Evolutionary conservation across 2,329 filamentous ascomycete species (phyloP), one percentile per base, ranked within the genome.

Genomic region (Metarhizium brunneum): DNA sequence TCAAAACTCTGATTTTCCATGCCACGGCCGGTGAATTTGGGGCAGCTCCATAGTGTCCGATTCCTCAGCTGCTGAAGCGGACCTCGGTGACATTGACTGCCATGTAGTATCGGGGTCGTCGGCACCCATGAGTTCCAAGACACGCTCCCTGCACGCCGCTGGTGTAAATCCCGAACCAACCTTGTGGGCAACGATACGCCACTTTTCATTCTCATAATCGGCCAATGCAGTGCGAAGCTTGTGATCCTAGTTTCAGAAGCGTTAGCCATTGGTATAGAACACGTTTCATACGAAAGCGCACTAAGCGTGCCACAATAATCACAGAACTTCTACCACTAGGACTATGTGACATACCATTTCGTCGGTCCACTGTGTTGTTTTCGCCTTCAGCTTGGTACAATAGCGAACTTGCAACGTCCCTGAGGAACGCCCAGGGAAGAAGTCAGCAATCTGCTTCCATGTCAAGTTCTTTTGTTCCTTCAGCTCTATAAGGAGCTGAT

Each of bases 381-480:
- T 96, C 14, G 90, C 91, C 73, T 95, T 96, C 53, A 96, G 76
- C 73, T 95, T 96, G 47, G 91, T 96, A 69, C 92, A 96, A 69
- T 96, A 96, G 40, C 92, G 86, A 54, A 96, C 92, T 71, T 96
- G 92, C 58, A 96, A 74, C 35, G 92, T 96, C 18, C 92, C 92
- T 49, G 89, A 95, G 57, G 89, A 94, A 56, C 92, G 80, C 1
- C 91, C 92, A 0, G 92, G 92, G 64, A 96, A 96, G 73, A 96
- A 96, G 67, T 96, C 92, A 56, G 91, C 90, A 66, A 96, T 96
- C 76, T 96, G 92, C 73, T 95, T 96, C 92, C 92, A 96, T 4
- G 92, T 95, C 67, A 96, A 77, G 66, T 90, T 92, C 71, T 94
- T 95, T 66, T 94, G 92, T 72, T 96, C 92, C 71, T 96, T 96